These are phyloP conservation scores for Aspergillus hortae DNA, from an alignment of 2,329 filamentous ascomycete genomes.

Conservation along the genomic window DNA sequence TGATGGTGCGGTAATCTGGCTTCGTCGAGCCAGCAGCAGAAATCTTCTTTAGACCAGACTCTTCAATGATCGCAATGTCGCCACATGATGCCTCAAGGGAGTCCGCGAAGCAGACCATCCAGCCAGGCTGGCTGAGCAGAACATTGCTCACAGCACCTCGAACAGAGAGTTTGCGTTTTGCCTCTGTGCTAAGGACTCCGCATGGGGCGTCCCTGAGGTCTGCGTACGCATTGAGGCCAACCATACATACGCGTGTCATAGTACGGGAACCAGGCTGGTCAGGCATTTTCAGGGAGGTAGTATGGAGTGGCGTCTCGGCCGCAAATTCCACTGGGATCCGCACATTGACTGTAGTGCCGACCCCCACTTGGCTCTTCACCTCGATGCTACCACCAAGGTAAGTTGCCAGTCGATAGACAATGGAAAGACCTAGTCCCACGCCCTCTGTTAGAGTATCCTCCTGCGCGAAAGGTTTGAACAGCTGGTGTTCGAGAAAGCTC, in stretches of 20 bases:
- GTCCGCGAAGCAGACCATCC: constrained; percentile 24
- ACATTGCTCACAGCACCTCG: constrained; percentile 23
- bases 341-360: constrained; percentile 28
- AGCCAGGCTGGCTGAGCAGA: constrained; percentile 19
- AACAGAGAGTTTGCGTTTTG: constrained; percentile 27
- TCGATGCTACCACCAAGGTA: constrained; percentile 56
- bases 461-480: constrained; percentile 62
- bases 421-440: constrained; percentile 61
- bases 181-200: constrained; percentile 22
- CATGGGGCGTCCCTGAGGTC: constrained; percentile 19
- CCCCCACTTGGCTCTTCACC: constrained; percentile 42
- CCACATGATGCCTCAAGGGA: constrained; percentile 18
- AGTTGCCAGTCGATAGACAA: constrained; percentile 57
- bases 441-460: constrained; percentile 58
- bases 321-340: constrained; percentile 21
- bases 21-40: constrained; percentile 7
- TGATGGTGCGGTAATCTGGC: constrained; percentile 14
- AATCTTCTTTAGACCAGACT: constrained; percentile 18
- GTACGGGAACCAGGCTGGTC: background rate
- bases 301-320: background rate
- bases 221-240: constrained; percentile 25
- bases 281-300: background rate
- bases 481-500: constrained; percentile 54
- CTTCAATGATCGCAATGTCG: constrained; percentile 27
- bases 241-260: constrained; percentile 21